Conservation (phyloP, 352 stramenopile genomes). For the Phytophthora sp. region DNA sequence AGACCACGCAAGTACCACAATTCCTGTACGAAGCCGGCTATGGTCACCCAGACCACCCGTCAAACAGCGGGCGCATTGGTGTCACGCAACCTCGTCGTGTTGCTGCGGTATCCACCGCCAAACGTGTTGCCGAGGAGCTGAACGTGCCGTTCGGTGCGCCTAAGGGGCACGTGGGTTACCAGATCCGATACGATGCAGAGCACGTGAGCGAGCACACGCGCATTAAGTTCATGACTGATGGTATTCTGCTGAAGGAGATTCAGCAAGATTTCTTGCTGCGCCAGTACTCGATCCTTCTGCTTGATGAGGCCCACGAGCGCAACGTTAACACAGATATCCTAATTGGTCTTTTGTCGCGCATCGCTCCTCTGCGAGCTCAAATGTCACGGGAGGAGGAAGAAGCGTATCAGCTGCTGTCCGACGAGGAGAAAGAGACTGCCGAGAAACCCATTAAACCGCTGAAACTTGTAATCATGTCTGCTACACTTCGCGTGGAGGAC, state of each 20-base stretch:
- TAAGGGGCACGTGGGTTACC: conserved; percentile 93
- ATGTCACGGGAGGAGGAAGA: conserved; percentile 82
- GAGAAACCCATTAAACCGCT: conserved; percentile 75
- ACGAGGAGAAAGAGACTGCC: conserved; percentile 44
- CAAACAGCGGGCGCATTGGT: conserved; percentile 84
- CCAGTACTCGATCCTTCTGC: conserved; percentile 80
- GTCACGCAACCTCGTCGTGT: conserved; percentile 98
- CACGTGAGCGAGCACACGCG: conserved; percentile 91
- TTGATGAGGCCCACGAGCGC: conserved; percentile 98
- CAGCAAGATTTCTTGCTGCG: conserved; percentile 85
- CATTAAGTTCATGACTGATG: conserved; percentile 99
- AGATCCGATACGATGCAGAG: conserved; percentile 98
- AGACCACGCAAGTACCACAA: conserved; percentile 98
- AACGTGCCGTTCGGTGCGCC: conserved; percentile 80
- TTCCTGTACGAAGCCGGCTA: conserved; percentile 98
- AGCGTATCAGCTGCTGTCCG: conserved; percentile 46
- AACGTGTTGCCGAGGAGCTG: conserved; percentile 98
- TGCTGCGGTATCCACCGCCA: conserved; percentile 97
- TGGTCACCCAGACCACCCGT: conserved; percentile 59
- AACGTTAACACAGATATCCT: conserved; percentile 98
- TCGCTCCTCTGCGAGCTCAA: conserved; percentile 92
- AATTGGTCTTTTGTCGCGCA: conserved; percentile 94
- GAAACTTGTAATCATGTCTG: conserved; percentile 97
- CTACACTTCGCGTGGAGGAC: conserved; percentile 97
- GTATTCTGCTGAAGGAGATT: conserved; percentile 98